Percentiles rank a stretch among this genome's conserved stretches.
phyloP scores from a whole-genome alignment of 78 protist species.

The Protostelium mycophagum region DNA sequence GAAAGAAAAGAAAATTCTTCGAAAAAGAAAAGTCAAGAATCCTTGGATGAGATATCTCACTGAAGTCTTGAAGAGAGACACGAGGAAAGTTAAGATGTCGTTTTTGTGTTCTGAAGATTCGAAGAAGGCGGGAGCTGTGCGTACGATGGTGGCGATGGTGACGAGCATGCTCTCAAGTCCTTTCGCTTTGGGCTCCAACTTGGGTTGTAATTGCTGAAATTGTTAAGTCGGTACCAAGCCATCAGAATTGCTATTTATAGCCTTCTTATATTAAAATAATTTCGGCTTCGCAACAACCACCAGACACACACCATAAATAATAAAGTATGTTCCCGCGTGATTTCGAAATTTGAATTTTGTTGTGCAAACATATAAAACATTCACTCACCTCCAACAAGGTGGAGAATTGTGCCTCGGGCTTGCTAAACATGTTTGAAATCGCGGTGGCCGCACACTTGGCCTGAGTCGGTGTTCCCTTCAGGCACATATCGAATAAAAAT shows the following conservation, averaged over 20 bases:
- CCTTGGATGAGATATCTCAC: background rate
- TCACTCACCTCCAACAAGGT: background rate
- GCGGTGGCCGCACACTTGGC: background rate
- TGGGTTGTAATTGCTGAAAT: background rate
- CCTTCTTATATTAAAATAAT: too few relatives aligned
- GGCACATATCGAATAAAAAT: background rate
- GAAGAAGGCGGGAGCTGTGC: background rate
- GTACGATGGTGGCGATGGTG: background rate
- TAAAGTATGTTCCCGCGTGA: too few relatives aligned
- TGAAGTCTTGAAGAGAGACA: background rate
- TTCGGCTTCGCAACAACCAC: too few relatives aligned
- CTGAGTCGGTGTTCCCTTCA: background rate
- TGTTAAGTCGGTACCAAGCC: too few relatives aligned
- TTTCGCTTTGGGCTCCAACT: background rate
- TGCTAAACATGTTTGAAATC: too few relatives aligned
- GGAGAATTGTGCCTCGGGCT: background rate
- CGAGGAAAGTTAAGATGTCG: background rate
- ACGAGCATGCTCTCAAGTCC: background rate
- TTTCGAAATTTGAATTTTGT: too few relatives aligned
- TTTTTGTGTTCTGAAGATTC: background rate
- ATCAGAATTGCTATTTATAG: too few relatives aligned
- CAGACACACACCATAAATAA: too few relatives aligned
- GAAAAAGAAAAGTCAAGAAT: too few relatives aligned
- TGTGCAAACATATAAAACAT: too few relatives aligned
- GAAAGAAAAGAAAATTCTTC: too few relatives aligned